Percentiles rank a stretch among this genome's conserved stretches.
Conservation (phyloP, 805 yeast genomes). For the Kodamaea kaohsiungensis region DNA sequence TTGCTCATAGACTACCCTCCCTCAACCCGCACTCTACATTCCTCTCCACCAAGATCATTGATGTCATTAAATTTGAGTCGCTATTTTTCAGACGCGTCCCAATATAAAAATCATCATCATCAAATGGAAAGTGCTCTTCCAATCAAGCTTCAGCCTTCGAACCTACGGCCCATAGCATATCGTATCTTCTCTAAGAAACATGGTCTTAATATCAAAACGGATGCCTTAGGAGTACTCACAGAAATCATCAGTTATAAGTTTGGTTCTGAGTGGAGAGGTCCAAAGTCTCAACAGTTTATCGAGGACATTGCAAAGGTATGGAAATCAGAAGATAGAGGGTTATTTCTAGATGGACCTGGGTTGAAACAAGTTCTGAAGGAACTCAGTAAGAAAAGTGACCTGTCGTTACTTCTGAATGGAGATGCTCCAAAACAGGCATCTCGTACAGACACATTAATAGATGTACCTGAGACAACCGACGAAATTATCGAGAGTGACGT, state of each 20-base stretch:
- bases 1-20: too few relatives aligned
- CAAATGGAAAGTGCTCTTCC: slow-evolving; percentile 49
- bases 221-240: slow-evolving; percentile 74
- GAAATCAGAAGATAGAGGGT: slow-evolving; percentile 87
- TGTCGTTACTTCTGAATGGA: background rate
- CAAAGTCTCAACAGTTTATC: slow-evolving; percentile 58
- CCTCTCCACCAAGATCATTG: too few relatives aligned
- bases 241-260: slow-evolving; percentile 72
- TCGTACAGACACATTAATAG: slow-evolving; percentile 22
- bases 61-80: background rate
- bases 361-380: slow-evolving; percentile 66
- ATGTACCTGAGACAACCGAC: slow-evolving; percentile 4
- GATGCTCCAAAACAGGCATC: slow-evolving; percentile 12
- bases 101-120: background rate
- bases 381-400: slow-evolving; percentile 21
- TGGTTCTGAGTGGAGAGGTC: slow-evolving; percentile 85
- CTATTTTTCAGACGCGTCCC: background rate
- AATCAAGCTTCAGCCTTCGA: slow-evolving; percentile 73
- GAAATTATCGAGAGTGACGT: slow-evolving; percentile 13
- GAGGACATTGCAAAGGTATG: slow-evolving; percentile 81
- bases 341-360: slow-evolving; percentile 79
- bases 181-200: slow-evolving; percentile 88
- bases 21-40: too few relatives aligned
- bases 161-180: slow-evolving; percentile 88
- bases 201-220: slow-evolving; percentile 85